phyloP scores from a whole-genome alignment of 352 stramenopile genomes.

The Globisporangium rhizosaccharum region DNA sequence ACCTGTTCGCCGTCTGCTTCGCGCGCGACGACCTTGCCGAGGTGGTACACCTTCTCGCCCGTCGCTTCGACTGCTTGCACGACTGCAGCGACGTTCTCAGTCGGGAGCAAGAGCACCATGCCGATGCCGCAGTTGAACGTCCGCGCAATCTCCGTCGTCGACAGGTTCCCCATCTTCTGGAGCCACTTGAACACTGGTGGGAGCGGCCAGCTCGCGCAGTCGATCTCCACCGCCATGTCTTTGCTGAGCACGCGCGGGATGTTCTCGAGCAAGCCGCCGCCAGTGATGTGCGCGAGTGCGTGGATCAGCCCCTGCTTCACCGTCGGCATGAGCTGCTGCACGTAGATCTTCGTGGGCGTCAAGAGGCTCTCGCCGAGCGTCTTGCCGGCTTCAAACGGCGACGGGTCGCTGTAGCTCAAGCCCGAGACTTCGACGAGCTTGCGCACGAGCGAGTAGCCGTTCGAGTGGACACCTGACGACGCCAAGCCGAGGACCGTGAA shows the following conservation, averaged over 20 bases:
- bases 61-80: constrained; percentile 73
- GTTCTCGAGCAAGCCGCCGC: constrained; percentile 97
- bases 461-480: constrained; percentile 97
- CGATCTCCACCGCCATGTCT: constrained; percentile 91
- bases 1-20: constrained; percentile 74
- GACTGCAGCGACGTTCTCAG: constrained; percentile 86
- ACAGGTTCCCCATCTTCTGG: constrained; percentile 88
- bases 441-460: constrained; percentile 98
- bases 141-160: constrained; percentile 93
- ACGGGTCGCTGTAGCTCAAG: constrained; percentile 72
- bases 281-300: constrained; percentile 98
- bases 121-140: constrained; percentile 99
- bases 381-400: constrained; percentile 70
- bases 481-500: constrained; percentile 94
- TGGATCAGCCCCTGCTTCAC: constrained; percentile 82
- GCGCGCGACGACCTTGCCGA: constrained; percentile 76
- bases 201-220: constrained; percentile 86
- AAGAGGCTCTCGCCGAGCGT: constrained; percentile 94
- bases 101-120: constrained; percentile 96
- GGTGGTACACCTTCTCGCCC: constrained; percentile 88
- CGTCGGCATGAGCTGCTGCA: constrained; percentile 85
- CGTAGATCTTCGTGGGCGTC: constrained; percentile 97
- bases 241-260: constrained; percentile 94
- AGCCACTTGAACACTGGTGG: constrained; percentile 98
- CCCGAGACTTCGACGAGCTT: constrained; percentile 93